Evolutionary conservation across 176 grass and related monocot genomes (phyloP), one percentile per base, ranked within the genome.

Genomic region (Rhynchospora tenuis): DNA sequence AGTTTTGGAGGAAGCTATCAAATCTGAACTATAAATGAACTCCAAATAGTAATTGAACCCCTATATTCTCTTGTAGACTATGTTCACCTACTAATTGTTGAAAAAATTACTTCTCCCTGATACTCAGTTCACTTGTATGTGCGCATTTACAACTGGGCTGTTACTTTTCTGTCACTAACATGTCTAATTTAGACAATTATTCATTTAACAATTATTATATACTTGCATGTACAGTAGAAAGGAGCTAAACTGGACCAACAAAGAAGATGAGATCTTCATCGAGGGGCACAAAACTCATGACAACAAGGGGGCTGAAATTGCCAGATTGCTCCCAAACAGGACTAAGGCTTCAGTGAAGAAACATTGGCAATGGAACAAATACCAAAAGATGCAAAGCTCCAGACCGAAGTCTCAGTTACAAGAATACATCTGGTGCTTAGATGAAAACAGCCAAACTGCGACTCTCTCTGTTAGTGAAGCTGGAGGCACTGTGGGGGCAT

Each of bases 311-410:
- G 89, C 89, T 2, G 85, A 89, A 31, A 94, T 94, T 10, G 85
- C 92, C 0, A 90, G 62, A 43, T 89, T 87, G 78, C 85, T 94
- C 72, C 89, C 89, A 5, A 89, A 89, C 43, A 79, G 92, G 89
- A 94, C 92, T 86, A 89, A 91, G 67, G 91, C 87, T 89, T 85
- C 91, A 87, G 89, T 94, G 85, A 94, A 91, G 85, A 94, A 94
- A 87, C 87, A 94, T 83, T 94, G 92, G 89, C 89, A 94, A 75
- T 87, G 29, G 15, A 72, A 7, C 16, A 72, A 43, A 19, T 8
- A 28, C 29, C 31, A 3, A 29, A 29, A 46, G 43, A 43, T 28
- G 15, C 14, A 72, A 43, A 9, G 19, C 10, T 6, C 9, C 33
- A 43, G 43, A 44, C 43, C 68, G 8, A 43, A 12, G 28, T 7